Conservation (phyloP, 2,329 filamentous ascomycete species). For the Canariomyces notabilis region DNA sequence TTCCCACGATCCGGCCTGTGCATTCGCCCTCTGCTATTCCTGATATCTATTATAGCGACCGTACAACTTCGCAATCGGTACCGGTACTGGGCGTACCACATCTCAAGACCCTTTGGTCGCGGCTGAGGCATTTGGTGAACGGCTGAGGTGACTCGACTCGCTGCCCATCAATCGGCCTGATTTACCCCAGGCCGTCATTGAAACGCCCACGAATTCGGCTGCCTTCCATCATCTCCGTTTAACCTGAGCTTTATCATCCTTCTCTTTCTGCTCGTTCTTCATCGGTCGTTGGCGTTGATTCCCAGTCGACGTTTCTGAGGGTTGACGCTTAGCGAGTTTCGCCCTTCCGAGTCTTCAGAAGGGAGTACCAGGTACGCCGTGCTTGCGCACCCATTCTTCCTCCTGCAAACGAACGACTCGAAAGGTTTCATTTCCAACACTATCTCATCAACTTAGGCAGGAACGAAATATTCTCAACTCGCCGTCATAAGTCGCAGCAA, state of each 20-base stretch:
- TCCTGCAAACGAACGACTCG: conserved; percentile 15
- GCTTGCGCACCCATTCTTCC: conserved; percentile 7
- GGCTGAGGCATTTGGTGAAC: conserved; percentile 27
- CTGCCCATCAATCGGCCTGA: conserved; percentile 15
- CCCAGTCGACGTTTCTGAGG: conserved; percentile 8
- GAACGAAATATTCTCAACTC: conserved; percentile 3
- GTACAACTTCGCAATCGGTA: conserved; percentile 8
- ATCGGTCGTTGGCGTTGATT: not conserved
- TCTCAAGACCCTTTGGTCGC: conserved; percentile 13
- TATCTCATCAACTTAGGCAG: conserved; percentile 8
- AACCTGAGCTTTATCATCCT: not conserved
- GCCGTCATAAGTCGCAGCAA: conserved; percentile 6
- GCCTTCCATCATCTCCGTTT: not conserved
- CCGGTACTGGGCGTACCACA: not conserved
- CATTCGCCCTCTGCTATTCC: conserved; percentile 4
- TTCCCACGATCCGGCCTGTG: conserved; percentile 6
- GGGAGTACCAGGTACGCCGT: conserved; percentile 8
- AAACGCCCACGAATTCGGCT: not conserved
- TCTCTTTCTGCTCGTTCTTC: not conserved
- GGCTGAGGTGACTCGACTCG: conserved; percentile 16
- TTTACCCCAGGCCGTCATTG: conserved; percentile 1
- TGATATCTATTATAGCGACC: not conserved
- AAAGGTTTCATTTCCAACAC: conserved; percentile 21
- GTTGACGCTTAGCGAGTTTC: conserved; percentile 10
- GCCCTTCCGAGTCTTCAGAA: conserved; percentile 9